Percentiles rank a stretch among this genome's conserved stretches.
Conservation (phyloP, 306 rosid genomes). For the Cucumis melo region DNA sequence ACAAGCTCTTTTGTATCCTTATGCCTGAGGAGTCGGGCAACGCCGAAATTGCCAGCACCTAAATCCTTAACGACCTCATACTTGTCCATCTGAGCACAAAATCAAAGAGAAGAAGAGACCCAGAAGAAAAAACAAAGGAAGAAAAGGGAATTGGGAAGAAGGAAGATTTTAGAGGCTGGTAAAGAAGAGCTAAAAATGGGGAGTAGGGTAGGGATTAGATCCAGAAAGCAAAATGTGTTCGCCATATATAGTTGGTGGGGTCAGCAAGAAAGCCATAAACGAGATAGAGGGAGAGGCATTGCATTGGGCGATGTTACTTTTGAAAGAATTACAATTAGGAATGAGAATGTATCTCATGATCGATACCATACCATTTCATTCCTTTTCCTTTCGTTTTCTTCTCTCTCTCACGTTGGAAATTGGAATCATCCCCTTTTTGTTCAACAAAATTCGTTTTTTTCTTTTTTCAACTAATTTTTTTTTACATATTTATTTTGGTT, state of each 20-base stretch:
- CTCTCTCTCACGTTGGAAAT: neutral
- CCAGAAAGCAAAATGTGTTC: neutral
- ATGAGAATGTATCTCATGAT: neutral
- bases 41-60: slow-evolving; percentile 8
- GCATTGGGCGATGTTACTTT: neutral
- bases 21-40: neutral
- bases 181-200: neutral
- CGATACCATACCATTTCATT: neutral
- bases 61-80: slow-evolving; percentile 5
- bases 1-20: slow-evolving; percentile 6
- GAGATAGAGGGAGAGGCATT: neutral
- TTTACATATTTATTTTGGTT: too few species aligned
- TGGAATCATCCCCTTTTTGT: neutral
- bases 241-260: neutral
- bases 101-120: neutral
- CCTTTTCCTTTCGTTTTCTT: neutral
- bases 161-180: neutral
- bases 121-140: neutral
- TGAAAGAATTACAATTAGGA: neutral
- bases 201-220: slow-evolving; percentile 1
- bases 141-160: neutral
- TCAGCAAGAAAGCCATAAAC: neutral
- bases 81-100: neutral
- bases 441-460: too few species aligned
- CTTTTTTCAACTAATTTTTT: too few species aligned